phyloP scores from a whole-genome alignment of 2,329 filamentous ascomycete genomes.

The Colletotrichum filicis region DNA sequence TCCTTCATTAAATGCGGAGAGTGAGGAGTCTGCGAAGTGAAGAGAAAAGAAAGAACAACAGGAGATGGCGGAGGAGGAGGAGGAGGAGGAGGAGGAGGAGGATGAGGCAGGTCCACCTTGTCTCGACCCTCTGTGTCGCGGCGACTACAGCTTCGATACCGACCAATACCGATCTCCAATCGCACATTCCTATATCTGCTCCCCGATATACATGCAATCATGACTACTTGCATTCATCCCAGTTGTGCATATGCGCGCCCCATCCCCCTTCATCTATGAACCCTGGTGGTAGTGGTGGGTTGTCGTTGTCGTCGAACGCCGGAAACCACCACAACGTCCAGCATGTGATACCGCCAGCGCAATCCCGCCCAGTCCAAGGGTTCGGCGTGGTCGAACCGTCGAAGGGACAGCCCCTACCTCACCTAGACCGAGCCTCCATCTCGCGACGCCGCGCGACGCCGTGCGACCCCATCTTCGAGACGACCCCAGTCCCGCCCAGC shows the following conservation, averaged over 20 bases:
- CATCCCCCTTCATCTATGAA: background rate
- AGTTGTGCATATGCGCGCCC: constrained; percentile 25
- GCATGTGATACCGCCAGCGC: constrained; percentile 19
- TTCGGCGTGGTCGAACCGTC: background rate
- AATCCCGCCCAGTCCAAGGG: background rate
- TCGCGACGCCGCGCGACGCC: background rate
- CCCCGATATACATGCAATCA: constrained; percentile 16
- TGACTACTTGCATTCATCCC: constrained; percentile 14
- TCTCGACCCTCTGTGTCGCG: background rate
- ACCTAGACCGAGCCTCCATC: constrained; percentile 17
- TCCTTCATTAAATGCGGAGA: background rate
- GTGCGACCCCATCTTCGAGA: constrained; percentile 21
- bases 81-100: background rate
- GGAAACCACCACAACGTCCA: background rate
- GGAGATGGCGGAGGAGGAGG: background rate
- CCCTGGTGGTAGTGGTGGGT: background rate
- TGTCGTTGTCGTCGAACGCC: constrained; percentile 7
- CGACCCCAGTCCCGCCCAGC: background rate
- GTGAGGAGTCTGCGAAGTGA: constrained; percentile 1
- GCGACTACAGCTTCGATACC: constrained; percentile 4
- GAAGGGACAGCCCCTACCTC: background rate
- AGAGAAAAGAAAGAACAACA: constrained; percentile 23
- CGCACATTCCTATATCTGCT: constrained; percentile 5
- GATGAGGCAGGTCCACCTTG: background rate
- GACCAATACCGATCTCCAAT: background rate